Base-by-base conservation (phyloP, 768 basidiomycete species). In the Chalciporus pseudorubinellus region DNA sequence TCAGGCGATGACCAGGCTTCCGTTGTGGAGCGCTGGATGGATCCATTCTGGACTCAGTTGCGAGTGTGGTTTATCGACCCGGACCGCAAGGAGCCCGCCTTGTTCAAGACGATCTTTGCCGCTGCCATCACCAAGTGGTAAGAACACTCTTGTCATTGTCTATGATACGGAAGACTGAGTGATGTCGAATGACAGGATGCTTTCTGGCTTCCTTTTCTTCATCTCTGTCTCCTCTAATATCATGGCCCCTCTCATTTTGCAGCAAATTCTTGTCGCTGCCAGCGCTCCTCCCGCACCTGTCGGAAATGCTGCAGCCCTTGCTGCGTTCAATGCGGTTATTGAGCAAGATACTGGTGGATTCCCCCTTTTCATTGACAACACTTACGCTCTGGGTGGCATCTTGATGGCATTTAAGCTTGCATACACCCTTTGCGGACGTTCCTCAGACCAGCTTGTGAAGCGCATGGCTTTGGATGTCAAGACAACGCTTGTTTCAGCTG, bases 391-490 rank as follows among this genome's bases (percentile, higher is more conserved):
- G 36, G 66, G 46, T 6, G 52, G 56, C 38, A 53, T 66, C 14
- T 53, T 67, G 24, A 57, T 67, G 44, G 62, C 28, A 22, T 43
- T 66, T 51, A 67, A 67, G 49, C 19, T 67, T 1, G 41, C 57
- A n/a, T 58, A 24, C 44, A 59, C 63, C 6, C 21, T 67, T 20
- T 67, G 58, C 41, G 65, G 65, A 20, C 65, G 65, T 43, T 57
- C 66, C 18, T 56, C 66, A 2, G 65, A 67, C 39, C 65, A 67
- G 6, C 52, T 67, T 16, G 63, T 67, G 19, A 62, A 58, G 55
- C 60, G 65, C 24, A 67, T 66, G 58, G 55, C 56, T 34, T 34
- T 67, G 52, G 56, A 65, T 40, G 57, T 67, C n/a, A 67, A 67
- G 54, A 67, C 65, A 18, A 26, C 55, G n/a, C 63, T 67, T 31